Evolutionary conservation across 306 rosid genomes (phyloP), one percentile per base, ranked within the genome.

Genomic region (Cicer cuneatum): DNA sequence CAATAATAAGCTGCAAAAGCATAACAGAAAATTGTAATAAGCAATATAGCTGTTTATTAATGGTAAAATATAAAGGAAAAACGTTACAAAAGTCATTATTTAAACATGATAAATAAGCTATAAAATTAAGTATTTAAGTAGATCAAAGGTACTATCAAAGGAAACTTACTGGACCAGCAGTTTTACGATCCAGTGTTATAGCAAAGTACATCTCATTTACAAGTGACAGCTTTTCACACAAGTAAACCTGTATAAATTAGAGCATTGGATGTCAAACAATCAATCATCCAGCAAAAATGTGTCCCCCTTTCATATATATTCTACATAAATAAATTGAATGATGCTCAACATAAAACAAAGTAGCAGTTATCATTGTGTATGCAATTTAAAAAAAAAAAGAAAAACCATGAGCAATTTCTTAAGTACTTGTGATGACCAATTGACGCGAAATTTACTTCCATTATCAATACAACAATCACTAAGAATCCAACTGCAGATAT

Each of bases 171-270:
- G 99, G 97, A 60, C 99, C 99, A 61, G 96, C 95, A 74, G 87
- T 78, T 69, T 80, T 87, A 48, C 99, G 96, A 82, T 95, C 99
- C 80, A 95, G 76, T n/a, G 96, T 92, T 60, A 95, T 92, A 66
- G 98, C 95, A 75, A 95, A 95, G 88, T 95, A 95, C 99, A 95
- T 95, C 85, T 95, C 99, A 37, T 95, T 95, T 79, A 86, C 93
- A 69, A 95, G 98, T 41, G 97, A 86, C 75, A 95, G 78, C 79
- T 90, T 95, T 84, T 95, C 80, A 54, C 97, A 90, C 83, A 95
- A 79, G 80, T 92, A 92, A 78, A 92, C 96, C 99, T 92, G 90
- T 52, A 45, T 5, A 82, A 73, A 76, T 78, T 53, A 63, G 64
- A 81, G 41, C 80, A 86, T 48, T 63, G 51, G 37, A 54, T 7